phyloP scores from a whole-genome alignment of 768 basidiomycete species.

The Mycena kentingensis region DNA sequence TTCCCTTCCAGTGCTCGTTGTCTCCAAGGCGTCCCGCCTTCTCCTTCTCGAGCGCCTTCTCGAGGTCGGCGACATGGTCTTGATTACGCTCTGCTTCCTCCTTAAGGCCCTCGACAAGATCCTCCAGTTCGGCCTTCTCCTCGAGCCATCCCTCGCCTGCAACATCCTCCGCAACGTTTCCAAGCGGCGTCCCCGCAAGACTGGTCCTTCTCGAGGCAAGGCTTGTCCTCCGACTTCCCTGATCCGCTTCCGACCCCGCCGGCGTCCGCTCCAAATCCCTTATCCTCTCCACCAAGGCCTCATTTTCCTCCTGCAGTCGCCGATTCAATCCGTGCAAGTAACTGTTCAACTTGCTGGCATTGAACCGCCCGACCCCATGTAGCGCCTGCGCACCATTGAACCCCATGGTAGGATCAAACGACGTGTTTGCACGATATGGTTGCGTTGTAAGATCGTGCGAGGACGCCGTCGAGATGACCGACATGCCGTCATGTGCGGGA shows the following conservation, averaged over 20 bases:
- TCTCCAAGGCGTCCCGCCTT: slow-evolving; percentile 60
- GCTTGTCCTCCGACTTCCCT: slow-evolving; percentile 38
- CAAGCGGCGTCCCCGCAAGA: slow-evolving; percentile 50
- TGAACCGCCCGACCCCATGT: slow-evolving; percentile 75
- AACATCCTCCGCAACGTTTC: slow-evolving; percentile 65
- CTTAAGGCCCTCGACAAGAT: slow-evolving; percentile 51
- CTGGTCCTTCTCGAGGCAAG: slow-evolving; percentile 51
- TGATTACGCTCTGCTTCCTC: slow-evolving; percentile 48
- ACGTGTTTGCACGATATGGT: slow-evolving; percentile 73
- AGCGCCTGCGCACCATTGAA: slow-evolving; percentile 59
- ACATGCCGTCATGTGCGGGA: slow-evolving; percentile 52
- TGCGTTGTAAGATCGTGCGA: slow-evolving; percentile 87
- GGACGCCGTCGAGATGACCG: slow-evolving; percentile 80
- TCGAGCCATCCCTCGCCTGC: slow-evolving; percentile 69
- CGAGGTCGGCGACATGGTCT: slow-evolving; percentile 47
- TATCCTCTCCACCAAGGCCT: slow-evolving; percentile 58
- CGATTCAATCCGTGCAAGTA: slow-evolving; percentile 87
- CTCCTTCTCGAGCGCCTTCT: slow-evolving; percentile 55
- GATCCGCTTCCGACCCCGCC: slow-evolving; percentile 33
- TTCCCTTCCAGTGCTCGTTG: slow-evolving; percentile 68
- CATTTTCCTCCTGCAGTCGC: slow-evolving; percentile 83
- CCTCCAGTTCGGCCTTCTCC: slow-evolving; percentile 64
- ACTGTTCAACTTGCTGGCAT: slow-evolving; percentile 80
- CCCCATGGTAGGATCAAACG: slow-evolving; percentile 83
- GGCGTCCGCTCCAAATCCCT: slow-evolving; percentile 55